Percentiles rank a stretch among this genome's conserved stretches.
Conservation (phyloP, 495 filamentous ascomycete species). For the Stereocaulon alpinum region DNA sequence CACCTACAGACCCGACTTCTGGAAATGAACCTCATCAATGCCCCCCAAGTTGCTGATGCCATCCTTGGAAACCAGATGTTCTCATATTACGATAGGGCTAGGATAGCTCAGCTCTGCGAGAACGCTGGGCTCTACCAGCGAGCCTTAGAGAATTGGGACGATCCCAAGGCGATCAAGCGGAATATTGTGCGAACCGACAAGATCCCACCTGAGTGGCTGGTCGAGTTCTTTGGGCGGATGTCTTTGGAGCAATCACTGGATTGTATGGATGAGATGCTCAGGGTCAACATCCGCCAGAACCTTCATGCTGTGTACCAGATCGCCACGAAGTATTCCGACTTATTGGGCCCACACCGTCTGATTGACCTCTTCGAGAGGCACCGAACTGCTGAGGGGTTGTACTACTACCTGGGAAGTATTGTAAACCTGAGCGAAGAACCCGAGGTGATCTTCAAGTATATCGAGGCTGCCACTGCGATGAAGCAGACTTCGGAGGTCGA, state of each 20-base stretch:
- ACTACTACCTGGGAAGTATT: constrained; percentile 95
- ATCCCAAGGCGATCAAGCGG: constrained; percentile 81
- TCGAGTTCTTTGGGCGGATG: constrained; percentile 83
- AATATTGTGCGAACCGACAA: constrained; percentile 72
- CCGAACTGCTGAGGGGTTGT: constrained; percentile 90
- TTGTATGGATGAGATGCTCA: constrained; percentile 91
- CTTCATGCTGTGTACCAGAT: constrained; percentile 88
- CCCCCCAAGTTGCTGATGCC: constrained; percentile 93
- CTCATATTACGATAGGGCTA: constrained; percentile 81
- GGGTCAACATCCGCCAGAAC: constrained; percentile 91
- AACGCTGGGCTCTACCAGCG: constrained; percentile 76
- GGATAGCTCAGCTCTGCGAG: constrained; percentile 84
- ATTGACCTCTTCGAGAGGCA: constrained; percentile 96
- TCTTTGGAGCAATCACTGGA: constrained; percentile 92
- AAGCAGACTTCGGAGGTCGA: constrained; percentile 89
- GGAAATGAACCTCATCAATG: constrained; percentile 96
- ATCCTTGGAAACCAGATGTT: constrained; percentile 98
- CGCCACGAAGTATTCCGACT: constrained; percentile 94
- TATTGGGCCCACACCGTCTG: constrained; percentile 77
- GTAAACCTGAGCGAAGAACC: constrained; percentile 93
- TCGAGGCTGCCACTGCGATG: constrained; percentile 90
- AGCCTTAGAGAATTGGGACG: constrained; percentile 90
- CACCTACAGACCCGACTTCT: constrained; percentile 86
- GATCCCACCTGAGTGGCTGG: constrained; percentile 79
- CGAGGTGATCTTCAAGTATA: constrained; percentile 98